phyloP scores from a whole-genome alignment of 257 asterid species.

The Anisodus acutangulus region DNA sequence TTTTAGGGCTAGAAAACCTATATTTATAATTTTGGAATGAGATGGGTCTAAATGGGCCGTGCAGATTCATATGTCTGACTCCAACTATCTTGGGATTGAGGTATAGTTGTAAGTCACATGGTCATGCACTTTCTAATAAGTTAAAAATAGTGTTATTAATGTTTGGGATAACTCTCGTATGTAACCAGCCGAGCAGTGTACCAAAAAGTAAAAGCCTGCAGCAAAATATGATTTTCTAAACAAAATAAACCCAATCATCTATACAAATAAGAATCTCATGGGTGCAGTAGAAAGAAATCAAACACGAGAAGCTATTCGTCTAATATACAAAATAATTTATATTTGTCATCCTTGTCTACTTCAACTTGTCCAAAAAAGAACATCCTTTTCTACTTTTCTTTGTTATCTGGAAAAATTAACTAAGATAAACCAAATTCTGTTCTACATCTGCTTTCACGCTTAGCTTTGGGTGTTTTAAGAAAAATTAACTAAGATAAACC shows the following conservation, averaged over 20 bases:
- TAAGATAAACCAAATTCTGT: neutral
- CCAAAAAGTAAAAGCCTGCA: neutral
- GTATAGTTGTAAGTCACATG: neutral
- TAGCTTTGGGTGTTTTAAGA: neutral
- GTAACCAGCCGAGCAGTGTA: neutral
- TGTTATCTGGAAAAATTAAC: neutral
- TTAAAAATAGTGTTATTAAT: neutral
- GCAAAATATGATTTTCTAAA: neutral
- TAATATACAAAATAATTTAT: neutral
- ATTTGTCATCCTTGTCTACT: neutral
- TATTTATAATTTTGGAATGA: slow-evolving; percentile 1
- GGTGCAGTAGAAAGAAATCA: neutral
- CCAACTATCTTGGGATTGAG: slow-evolving; percentile 7
- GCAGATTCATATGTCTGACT: neutral
- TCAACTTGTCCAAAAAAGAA: neutral
- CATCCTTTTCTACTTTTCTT: neutral
- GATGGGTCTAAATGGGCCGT: neutral
- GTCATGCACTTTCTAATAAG: neutral
- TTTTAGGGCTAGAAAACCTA: slow-evolving; percentile 8
- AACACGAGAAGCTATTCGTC: neutral
- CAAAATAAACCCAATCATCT: neutral
- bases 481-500: neutral
- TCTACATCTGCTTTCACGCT: slow-evolving; percentile 5
- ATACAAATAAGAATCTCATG: neutral
- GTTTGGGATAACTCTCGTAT: neutral